Conservation (phyloP, 345 rosid genomes). For the Populus nigra region DNA sequence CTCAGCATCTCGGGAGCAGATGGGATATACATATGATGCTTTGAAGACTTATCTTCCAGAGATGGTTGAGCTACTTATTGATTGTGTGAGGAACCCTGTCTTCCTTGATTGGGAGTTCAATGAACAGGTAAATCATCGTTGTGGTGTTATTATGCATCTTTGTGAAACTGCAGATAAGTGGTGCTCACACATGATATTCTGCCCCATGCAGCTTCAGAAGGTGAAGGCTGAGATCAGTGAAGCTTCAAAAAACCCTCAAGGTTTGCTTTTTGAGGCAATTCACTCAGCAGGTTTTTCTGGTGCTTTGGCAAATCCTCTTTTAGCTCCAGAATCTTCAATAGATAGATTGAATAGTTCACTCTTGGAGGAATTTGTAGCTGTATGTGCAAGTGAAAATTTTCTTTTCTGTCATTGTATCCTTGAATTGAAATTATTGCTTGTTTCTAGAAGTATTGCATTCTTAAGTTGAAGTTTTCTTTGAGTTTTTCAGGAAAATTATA, state of each 20-base stretch:
- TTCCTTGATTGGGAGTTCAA: conserved; percentile 93
- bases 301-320: conserved; percentile 82
- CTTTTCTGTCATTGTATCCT: background rate
- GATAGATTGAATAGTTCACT: conserved; percentile 45
- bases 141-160: background rate
- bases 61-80: conserved; percentile 88
- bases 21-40: conserved; percentile 86
- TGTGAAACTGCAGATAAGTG: background rate
- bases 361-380: conserved; percentile 74
- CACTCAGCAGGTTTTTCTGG: conserved; percentile 85
- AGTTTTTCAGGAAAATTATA: conserved; percentile 64
- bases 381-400: conserved; percentile 31
- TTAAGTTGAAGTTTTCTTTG: conserved; percentile 10
- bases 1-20: conserved; percentile 83
- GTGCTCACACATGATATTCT: background rate
- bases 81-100: conserved; percentile 81
- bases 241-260: conserved; percentile 64
- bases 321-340: conserved; percentile 75
- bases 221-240: conserved; percentile 67
- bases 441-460: background rate
- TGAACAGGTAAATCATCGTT: conserved; percentile 52
- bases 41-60: conserved; percentile 80
- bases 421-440: background rate
- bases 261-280: conserved; percentile 73
- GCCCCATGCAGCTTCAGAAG: conserved; percentile 57